Base-by-base conservation (phyloP, 169 alveolate genomes). In the Amoebophrya sp. region DNA sequence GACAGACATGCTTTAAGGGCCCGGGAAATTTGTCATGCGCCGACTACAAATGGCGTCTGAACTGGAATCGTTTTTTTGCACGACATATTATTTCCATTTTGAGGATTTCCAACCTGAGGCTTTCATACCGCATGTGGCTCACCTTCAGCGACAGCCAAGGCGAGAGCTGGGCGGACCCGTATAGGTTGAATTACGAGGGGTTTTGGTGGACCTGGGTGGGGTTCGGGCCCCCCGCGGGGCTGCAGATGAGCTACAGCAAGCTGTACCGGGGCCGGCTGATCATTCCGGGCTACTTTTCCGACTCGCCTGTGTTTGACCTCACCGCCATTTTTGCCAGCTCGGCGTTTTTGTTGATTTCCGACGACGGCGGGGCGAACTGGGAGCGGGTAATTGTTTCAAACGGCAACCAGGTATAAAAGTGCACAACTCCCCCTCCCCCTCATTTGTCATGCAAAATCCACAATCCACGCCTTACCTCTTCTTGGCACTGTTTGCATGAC, bases 191-290 rank as follows among this genome's bases (percentile, higher is more conserved):
- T n/a, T n/a, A 7, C 83, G 83, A 66, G 83, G 83, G 83, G 29
- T 66, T 25, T 66, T 66, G 83, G 83, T 66, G 83, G 83, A 66
- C 83, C 35, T 66, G 83, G 83, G 83, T 66, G 32, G 83, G 83
- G 32, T 66, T 66, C 83, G 83, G 83, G 10, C 83, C 83, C 32
- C 83, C 83, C 35, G 83, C 83, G 7, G 83, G 83, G 32, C 83
- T 66, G 83, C 83, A 66, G 32, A 7, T 66, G 32, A 7, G 32
- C 35, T 66, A 66, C 35, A 25, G 10, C 35, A 25, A 7, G 35
- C 1, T 7, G 83, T 66, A 66, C 35, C 83, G 83, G 7, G 83
- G 83, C 10, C 12, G 83, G 1, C 35, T 66, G 83, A 1, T 66
- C 29, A 66, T 66, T 25, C 83, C 83, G 29, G 83, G 83, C 83